Evolutionary conservation across 192 early-diverging fungal species (phyloP).

Genomic region (Obelidium mucronatum): DNA sequence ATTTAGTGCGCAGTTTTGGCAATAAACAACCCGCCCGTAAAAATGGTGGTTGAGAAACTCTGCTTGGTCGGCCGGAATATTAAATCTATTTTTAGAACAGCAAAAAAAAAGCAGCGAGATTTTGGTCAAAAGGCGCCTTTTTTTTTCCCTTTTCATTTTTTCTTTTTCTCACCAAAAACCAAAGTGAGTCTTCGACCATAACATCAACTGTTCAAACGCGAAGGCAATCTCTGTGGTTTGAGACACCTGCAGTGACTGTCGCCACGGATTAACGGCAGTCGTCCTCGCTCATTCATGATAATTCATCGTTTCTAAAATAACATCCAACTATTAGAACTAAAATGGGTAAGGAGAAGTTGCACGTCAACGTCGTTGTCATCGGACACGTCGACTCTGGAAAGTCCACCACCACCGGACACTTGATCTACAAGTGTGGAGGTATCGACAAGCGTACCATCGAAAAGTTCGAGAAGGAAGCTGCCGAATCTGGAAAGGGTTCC

Average conservation of each 20-base stretch:
- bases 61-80: too few relatives aligned
- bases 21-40: too few relatives aligned
- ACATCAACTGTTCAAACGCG: background rate
- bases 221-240: background rate
- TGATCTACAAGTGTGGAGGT: conserved; percentile 99
- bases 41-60: too few relatives aligned
- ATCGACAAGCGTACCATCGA: conserved; percentile 99
- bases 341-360: conserved; percentile 37
- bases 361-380: conserved; percentile 77
- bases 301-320: background rate
- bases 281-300: background rate
- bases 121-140: background rate
- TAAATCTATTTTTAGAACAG: background rate
- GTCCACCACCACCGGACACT: conserved; percentile 99
- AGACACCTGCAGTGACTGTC: background rate
- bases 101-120: background rate
- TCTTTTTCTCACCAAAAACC: background rate
- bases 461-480: conserved; percentile 99
- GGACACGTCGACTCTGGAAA: conserved; percentile 99
- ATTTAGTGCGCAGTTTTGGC: too few relatives aligned
- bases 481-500: conserved; percentile 99
- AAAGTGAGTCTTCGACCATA: conserved; percentile 1
- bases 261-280: background rate
- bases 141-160: background rate
- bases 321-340: background rate